Base-by-base conservation (phyloP, 768 basidiomycete genomes). In the Mycena leptocephala region DNA sequence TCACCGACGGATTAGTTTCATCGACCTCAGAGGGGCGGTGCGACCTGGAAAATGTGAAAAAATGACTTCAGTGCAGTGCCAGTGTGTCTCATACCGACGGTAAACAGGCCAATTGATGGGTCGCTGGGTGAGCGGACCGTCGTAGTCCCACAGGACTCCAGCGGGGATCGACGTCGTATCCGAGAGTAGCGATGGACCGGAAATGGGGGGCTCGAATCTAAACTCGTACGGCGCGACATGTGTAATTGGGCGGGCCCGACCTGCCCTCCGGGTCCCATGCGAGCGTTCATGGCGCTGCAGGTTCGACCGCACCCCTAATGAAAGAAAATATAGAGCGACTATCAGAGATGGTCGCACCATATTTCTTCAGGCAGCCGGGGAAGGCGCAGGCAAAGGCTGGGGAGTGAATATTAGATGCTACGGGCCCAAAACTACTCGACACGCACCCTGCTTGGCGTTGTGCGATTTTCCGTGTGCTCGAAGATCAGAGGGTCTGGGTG, bases 51-150 rank as follows among this genome's bases (percentile, higher is more conserved):
- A 22, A 58, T 18, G 11, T 33, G 8, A 11, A 58, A 8, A n/a
- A 51, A 2, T 8, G 8, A 9, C 9, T 26, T n/a, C 48, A 22
- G 13, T n/a, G n/a, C n/a, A n/a, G n/a, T 14, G 8, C 5, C 33
- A 37, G n/a, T 59, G 14, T 32, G 3, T 22, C 33, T 14, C 37
- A 18, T 62, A 39, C 59, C 59, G 24, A n/a, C 37, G 14, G n/a
- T 13, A 9, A 59, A 24, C 28, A 59, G 35, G 59, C 13, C 32
- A 26, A 11, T 4, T n/a, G 13, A 26, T 20, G 9, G 35, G 5
- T 3, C 64, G 72, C 24, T 13, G 35, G 13, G 46, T 28, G n/a
- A 73, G 43, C 2, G 72, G 72, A 6, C 72, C 72, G 5, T 73
- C 64, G 11, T 24, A 3, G 32, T 66, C 64, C 72, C 72, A 73